Conservation (phyloP, 805 yeast species). For the Myxozyma mucilagina region DNA sequence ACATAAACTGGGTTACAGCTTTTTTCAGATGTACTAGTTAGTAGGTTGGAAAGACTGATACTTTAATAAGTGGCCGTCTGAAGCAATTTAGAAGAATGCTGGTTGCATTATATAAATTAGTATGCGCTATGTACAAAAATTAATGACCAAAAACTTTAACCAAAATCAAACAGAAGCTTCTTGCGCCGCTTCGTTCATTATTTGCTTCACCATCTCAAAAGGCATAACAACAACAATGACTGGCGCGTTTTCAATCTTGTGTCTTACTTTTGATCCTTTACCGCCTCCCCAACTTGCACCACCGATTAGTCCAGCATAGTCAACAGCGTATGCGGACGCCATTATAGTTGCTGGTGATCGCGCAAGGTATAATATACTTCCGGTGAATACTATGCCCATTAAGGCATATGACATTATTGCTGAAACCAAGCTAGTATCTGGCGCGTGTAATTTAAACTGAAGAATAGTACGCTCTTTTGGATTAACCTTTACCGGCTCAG, state of each 20-base stretch:
- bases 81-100: too few relatives aligned
- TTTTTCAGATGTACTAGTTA: too few relatives aligned
- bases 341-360: not conserved
- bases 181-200: not conserved
- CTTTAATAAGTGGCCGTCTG: too few relatives aligned
- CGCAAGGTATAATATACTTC: not conserved
- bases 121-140: not conserved
- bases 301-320: not conserved
- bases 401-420: not conserved
- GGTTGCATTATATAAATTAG: not conserved
- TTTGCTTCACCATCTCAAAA: not conserved
- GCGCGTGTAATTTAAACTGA: not conserved
- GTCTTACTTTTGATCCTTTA: not conserved
- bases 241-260: not conserved
- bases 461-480: not conserved
- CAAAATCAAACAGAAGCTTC: not conserved
- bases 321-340: not conserved
- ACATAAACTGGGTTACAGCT: too few relatives aligned
- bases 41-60: too few relatives aligned
- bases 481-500: not conserved
- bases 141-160: not conserved
- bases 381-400: not conserved
- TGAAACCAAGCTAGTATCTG: not conserved
- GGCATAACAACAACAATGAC: not conserved
- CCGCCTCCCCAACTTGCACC: not conserved